Percentiles rank a stretch among this genome's conserved stretches.
Conservation (phyloP, 768 basidiomycete genomes). For the Arthromyces matolae region DNA sequence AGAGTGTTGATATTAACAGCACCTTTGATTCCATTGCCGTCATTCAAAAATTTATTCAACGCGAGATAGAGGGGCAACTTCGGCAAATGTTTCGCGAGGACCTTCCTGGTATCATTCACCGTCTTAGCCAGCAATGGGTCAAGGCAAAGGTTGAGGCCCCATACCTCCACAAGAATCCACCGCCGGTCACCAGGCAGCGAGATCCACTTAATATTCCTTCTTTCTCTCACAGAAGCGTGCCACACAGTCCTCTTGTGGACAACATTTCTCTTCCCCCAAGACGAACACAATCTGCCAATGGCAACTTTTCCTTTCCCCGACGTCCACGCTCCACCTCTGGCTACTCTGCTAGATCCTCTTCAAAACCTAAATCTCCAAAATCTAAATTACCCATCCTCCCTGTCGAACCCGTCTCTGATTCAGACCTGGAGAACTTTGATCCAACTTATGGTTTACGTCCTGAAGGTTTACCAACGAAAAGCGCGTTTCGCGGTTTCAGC, state of each 20-base stretch:
- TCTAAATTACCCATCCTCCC: conserved; percentile 20
- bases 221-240: conserved; percentile 21
- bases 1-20: conserved; percentile 95
- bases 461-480: conserved; percentile 84
- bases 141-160: conserved; percentile 93
- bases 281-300: conserved; percentile 11
- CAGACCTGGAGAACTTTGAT: conserved; percentile 80
- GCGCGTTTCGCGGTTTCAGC: conserved; percentile 75
- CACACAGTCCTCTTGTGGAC: conserved; percentile 13
- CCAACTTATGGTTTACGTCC: conserved; percentile 95
- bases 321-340: conserved; percentile 43
- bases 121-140: conserved; percentile 94
- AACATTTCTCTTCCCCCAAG: conserved; percentile 1
- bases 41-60: conserved; percentile 96
- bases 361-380: conserved; percentile 18
- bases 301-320: conserved; percentile 14
- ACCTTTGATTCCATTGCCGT: conserved; percentile 98
- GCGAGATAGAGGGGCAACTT: conserved; percentile 94
- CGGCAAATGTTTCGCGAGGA: conserved; percentile 99
- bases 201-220: conserved; percentile 35
- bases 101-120: conserved; percentile 93
- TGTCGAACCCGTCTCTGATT: conserved; percentile 27
- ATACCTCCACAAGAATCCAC: conserved; percentile 60
- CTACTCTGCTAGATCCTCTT: conserved; percentile 24
- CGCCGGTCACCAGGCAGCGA: conserved; percentile 27